Conservation (phyloP, 2,329 filamentous ascomycete species). For the Colletotrichum tropicicola region DNA sequence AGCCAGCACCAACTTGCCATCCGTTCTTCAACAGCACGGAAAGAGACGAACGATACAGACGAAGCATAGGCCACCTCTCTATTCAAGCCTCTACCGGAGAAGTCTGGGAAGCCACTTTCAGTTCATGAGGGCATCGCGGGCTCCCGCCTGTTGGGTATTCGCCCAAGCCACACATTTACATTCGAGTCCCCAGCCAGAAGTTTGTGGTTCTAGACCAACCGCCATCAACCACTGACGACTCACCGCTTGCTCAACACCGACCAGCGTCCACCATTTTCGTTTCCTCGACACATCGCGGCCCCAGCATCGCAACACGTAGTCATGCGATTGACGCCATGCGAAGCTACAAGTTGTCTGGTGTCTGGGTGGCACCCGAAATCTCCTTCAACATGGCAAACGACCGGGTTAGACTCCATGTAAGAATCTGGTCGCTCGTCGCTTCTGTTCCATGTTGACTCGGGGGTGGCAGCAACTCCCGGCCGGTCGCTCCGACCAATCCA, state of each 20-base stretch:
- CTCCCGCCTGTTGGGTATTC: background rate
- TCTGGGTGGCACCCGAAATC: background rate
- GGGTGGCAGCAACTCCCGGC: background rate
- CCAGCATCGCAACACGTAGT: background rate
- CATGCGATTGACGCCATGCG: constrained; percentile 8
- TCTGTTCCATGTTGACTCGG: background rate
- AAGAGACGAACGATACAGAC: background rate
- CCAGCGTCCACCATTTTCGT: background rate
- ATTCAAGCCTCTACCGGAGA: background rate
- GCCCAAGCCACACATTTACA: background rate
- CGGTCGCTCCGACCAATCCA: constrained; percentile 4
- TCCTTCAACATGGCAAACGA: background rate
- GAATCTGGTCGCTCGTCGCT: background rate
- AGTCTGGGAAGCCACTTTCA: too few relatives aligned
- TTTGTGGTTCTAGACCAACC: background rate
- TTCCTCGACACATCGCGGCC: background rate
- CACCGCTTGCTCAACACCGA: constrained; percentile 3
- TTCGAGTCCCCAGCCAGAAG: background rate
- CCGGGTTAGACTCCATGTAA: background rate
- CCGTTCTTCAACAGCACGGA: background rate
- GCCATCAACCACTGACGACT: background rate
- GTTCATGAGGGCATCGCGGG: background rate
- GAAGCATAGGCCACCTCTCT: background rate
- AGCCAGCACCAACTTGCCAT: background rate
- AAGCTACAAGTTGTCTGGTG: background rate